Evolutionary conservation across 2,329 filamentous ascomycete genomes (phyloP).

Genomic region (Leptographium galeiforme): DNA sequence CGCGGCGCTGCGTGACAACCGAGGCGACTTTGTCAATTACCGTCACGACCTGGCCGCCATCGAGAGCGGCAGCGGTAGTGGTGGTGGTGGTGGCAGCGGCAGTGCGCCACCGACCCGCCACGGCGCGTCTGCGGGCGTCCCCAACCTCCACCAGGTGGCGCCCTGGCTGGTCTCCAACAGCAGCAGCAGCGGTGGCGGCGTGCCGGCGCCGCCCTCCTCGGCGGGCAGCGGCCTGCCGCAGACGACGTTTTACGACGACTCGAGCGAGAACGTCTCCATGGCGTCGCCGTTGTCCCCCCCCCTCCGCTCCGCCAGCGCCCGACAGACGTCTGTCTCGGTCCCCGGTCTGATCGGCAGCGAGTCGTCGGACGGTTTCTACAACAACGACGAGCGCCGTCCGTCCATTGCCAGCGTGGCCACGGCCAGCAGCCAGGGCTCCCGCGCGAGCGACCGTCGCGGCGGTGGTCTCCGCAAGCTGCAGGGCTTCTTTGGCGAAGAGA

Average conservation of each 20-base stretch:
- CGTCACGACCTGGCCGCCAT: slow-evolving; percentile 58
- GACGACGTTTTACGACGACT: slow-evolving; percentile 62
- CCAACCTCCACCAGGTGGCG: slow-evolving; percentile 36
- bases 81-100: slow-evolving; percentile 12
- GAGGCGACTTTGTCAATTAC: slow-evolving; percentile 54
- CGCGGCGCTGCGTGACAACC: slow-evolving; percentile 40
- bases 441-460: slow-evolving; percentile 54
- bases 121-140: slow-evolving; percentile 41
- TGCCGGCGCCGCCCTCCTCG: slow-evolving; percentile 19
- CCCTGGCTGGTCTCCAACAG: slow-evolving; percentile 41
- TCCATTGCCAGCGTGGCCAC: slow-evolving; percentile 74
- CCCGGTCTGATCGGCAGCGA: slow-evolving; percentile 31
- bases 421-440: slow-evolving; percentile 74
- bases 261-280: slow-evolving; percentile 52
- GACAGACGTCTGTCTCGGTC: slow-evolving; percentile 25
- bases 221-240: slow-evolving; percentile 17
- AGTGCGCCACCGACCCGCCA: slow-evolving; percentile 46
- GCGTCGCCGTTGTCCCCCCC: slow-evolving; percentile 57
- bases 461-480: slow-evolving; percentile 73
- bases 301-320: slow-evolving; percentile 39
- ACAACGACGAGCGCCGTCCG: slow-evolving; percentile 63
- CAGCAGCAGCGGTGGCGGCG: slow-evolving; percentile 13
- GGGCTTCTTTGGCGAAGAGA: slow-evolving; percentile 87
- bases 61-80: slow-evolving; percentile 22
- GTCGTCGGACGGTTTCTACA: slow-evolving; percentile 46